phyloP scores from a whole-genome alignment of 1,139 yeast species.

The Petasospora rhodanensis region DNA sequence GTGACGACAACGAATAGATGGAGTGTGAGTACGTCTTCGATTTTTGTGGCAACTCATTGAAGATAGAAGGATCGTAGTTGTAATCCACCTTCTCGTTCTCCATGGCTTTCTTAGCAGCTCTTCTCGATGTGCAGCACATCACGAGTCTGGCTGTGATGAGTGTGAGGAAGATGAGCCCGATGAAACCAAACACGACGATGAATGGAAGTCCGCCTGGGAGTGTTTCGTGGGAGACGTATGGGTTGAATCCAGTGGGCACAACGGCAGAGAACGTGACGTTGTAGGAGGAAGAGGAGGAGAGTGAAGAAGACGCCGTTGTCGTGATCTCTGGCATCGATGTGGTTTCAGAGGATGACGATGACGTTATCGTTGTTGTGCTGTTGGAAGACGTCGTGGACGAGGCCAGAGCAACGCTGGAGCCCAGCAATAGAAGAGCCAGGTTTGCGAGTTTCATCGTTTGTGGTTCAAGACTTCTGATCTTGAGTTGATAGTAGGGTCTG shows the following conservation, averaged over 20 bases:
- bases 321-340: constrained; percentile 8
- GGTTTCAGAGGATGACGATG: too few relatives aligned
- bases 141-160: constrained; percentile 15
- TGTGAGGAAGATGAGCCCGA: constrained; percentile 23
- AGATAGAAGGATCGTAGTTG: constrained; percentile 19
- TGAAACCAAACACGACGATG: constrained; percentile 68
- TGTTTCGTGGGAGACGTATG: constrained; percentile 44
- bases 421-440: too few relatives aligned
- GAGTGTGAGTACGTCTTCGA: constrained; percentile 13
- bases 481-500: too few relatives aligned
- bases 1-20: constrained; percentile 26
- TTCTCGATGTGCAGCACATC: constrained; percentile 14
- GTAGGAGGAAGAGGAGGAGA: constrained; percentile 13
- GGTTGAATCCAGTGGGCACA: constrained; percentile 46
- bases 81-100: constrained; percentile 2
- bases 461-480: too few relatives aligned
- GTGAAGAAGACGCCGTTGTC: constrained; percentile 1
- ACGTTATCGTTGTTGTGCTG: too few relatives aligned
- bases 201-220: constrained; percentile 69
- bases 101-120: constrained; percentile 15
- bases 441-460: too few relatives aligned
- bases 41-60: constrained; percentile 5
- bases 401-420: too few relatives aligned
- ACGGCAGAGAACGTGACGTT: constrained; percentile 51
- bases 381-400: too few relatives aligned